These are phyloP conservation scores for Pseudogymnoascus destructans DNA, from an alignment of 2,329 filamentous ascomycete genomes.

Conservation along the genomic window DNA sequence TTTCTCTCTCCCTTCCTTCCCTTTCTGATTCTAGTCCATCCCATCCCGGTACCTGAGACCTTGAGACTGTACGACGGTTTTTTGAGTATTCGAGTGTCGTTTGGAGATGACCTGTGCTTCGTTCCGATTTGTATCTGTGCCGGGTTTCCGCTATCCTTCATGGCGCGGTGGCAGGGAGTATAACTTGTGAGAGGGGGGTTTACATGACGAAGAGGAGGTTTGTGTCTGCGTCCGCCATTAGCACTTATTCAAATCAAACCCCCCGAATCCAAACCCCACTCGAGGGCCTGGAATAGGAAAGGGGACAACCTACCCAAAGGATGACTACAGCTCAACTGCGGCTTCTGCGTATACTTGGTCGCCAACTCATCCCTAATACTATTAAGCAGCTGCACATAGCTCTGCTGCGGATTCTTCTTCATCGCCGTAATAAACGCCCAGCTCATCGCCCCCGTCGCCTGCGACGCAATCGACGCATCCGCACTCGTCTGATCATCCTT, in stretches of 20 bases:
- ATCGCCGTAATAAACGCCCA: conserved; percentile 89
- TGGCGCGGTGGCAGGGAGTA: background rate
- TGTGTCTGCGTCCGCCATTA: conserved; percentile 35
- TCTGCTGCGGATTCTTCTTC: conserved; percentile 88
- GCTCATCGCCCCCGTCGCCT: conserved; percentile 96
- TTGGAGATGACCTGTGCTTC: background rate
- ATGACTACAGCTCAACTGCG: conserved; percentile 91
- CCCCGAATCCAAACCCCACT: too few species aligned
- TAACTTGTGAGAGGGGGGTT: conserved; percentile 13
- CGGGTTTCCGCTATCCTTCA: background rate
- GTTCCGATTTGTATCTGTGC: too few species aligned
- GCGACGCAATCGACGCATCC: conserved; percentile 74
- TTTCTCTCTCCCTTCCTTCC: background rate
- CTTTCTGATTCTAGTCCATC: too few species aligned
- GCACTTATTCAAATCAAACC: conserved; percentile 13
- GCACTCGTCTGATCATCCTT: conserved; percentile 93
- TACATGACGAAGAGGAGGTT: conserved; percentile 51
- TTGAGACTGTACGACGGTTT: background rate
- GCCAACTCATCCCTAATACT: conserved; percentile 83
- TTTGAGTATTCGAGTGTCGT: background rate
- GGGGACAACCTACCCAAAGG: conserved; percentile 55
- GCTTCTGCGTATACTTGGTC: conserved; percentile 84
- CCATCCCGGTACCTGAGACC: background rate
- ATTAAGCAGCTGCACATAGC: conserved; percentile 90
- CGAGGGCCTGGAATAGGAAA: too few species aligned